These are phyloP conservation scores for Ascochyta lentis DNA, from an alignment of 2,329 filamentous ascomycete genomes.

Conservation along the genomic window DNA sequence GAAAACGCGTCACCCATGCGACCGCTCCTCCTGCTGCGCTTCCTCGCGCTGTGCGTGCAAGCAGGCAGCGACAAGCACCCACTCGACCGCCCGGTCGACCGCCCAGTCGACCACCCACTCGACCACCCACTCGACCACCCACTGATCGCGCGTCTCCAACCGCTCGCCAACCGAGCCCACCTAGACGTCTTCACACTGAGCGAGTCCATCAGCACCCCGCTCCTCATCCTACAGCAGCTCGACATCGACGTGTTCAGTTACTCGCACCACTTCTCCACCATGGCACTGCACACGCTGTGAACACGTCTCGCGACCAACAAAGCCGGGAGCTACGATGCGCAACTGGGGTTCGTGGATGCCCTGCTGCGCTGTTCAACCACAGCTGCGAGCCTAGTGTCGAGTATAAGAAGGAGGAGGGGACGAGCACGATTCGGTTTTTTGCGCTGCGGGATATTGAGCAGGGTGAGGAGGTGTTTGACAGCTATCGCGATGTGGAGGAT, in stretches of 20 bases:
- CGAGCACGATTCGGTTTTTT: conserved; percentile 20
- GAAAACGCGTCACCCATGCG: conserved; percentile 30
- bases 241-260: conserved; percentile 28
- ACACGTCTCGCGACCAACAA: conserved; percentile 45
- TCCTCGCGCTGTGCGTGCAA: conserved; percentile 35
- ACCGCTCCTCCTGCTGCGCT: conserved; percentile 36
- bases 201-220: conserved; percentile 35
- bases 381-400: conserved; percentile 41
- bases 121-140: conserved; percentile 27
- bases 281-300: conserved; percentile 41
- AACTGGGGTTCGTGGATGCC: conserved; percentile 35
- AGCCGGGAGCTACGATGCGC: conserved; percentile 30
- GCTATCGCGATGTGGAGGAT: conserved; percentile 16
- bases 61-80: conserved; percentile 16
- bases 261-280: conserved; percentile 33
- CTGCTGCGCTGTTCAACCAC: conserved; percentile 44
- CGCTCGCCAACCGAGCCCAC: conserved; percentile 32
- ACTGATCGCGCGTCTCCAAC: conserved; percentile 37
- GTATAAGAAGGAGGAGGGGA: conserved; percentile 19
- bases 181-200: conserved; percentile 39
- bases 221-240: conserved; percentile 37
- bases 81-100: too few species aligned
- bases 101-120: too few species aligned
- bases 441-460: conserved; percentile 5
- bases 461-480: conserved; percentile 24